phyloP scores from a whole-genome alignment of 2,329 filamentous ascomycete species.

The Cercospora sp. region DNA sequence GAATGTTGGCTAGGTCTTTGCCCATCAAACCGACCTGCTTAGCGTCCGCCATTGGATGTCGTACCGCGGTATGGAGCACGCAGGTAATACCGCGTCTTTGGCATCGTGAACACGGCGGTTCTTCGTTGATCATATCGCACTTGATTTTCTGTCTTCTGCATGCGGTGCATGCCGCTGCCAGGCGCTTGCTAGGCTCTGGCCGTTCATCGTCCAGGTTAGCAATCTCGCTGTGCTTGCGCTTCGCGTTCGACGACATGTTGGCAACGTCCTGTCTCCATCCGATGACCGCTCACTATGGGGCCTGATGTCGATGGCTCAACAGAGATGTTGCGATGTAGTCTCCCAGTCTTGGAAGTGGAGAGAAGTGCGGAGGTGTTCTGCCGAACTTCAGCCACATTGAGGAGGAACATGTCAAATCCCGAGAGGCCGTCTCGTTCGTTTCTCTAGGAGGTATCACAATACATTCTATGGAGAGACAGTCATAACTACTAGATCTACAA shows the following conservation, averaged over 20 bases:
- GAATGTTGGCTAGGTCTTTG: constrained; percentile 36
- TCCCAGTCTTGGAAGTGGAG: background rate
- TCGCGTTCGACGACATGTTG: background rate
- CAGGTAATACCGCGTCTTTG: constrained; percentile 53
- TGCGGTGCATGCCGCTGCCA: constrained; percentile 50
- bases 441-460: background rate
- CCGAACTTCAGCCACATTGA: constrained; percentile 12
- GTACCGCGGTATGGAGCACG: constrained; percentile 55
- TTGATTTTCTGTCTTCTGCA: constrained; percentile 58
- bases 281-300: background rate
- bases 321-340: background rate
- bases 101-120: constrained; percentile 53
- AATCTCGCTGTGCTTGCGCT: constrained; percentile 19
- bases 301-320: background rate
- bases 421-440: background rate
- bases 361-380: constrained; percentile 4
- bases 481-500: constrained; percentile 13
- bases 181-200: constrained; percentile 16
- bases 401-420: background rate
- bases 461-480: background rate
- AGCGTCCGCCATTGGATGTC: constrained; percentile 49
- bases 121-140: constrained; percentile 54
- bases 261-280: background rate
- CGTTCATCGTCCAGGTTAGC: constrained; percentile 1
- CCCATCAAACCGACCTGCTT: constrained; percentile 32